These are phyloP conservation scores for Knufia petricola DNA, from an alignment of 2,329 filamentous ascomycete genomes.

Conservation along the genomic window DNA sequence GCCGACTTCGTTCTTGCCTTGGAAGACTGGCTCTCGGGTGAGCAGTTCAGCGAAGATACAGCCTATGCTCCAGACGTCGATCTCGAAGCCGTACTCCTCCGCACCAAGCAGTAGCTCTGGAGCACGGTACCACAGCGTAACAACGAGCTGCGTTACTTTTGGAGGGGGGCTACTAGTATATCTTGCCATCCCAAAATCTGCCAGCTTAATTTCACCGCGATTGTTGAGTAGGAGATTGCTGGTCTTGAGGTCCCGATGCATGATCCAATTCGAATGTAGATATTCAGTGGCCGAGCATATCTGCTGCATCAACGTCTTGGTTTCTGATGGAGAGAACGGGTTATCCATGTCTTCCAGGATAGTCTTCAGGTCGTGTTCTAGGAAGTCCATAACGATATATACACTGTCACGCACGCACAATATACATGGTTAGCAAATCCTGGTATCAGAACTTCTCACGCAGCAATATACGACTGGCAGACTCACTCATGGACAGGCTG, in stretches of 20 bases:
- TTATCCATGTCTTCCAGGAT: slow-evolving; percentile 90
- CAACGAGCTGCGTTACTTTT: slow-evolving; percentile 81
- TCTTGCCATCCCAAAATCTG: slow-evolving; percentile 95
- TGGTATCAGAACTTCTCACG: slow-evolving; percentile 32
- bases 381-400: slow-evolving; percentile 91
- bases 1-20: slow-evolving; percentile 87
- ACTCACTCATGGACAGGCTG: slow-evolving; percentile 46
- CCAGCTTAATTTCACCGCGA: slow-evolving; percentile 86
- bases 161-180: slow-evolving; percentile 71
- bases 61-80: slow-evolving; percentile 94
- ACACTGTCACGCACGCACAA: slow-evolving; percentile 47
- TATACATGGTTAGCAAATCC: slow-evolving; percentile 29
- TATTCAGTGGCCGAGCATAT: slow-evolving; percentile 71
- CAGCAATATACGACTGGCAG: slow-evolving; percentile 7
- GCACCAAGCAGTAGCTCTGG: slow-evolving; percentile 83
- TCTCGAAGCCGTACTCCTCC: slow-evolving; percentile 59
- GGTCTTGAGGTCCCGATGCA: slow-evolving; percentile 89
- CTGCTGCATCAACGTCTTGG: slow-evolving; percentile 81
- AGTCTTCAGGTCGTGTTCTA: slow-evolving; percentile 92
- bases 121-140: slow-evolving; percentile 92
- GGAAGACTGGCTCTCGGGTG: slow-evolving; percentile 69
- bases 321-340: slow-evolving; percentile 83
- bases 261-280: slow-evolving; percentile 80
- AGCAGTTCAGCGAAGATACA: slow-evolving; percentile 93
- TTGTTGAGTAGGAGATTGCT: slow-evolving; percentile 93